phyloP scores from a whole-genome alignment of 768 basidiomycete species.

The Dacryopinax spathularia region DNA sequence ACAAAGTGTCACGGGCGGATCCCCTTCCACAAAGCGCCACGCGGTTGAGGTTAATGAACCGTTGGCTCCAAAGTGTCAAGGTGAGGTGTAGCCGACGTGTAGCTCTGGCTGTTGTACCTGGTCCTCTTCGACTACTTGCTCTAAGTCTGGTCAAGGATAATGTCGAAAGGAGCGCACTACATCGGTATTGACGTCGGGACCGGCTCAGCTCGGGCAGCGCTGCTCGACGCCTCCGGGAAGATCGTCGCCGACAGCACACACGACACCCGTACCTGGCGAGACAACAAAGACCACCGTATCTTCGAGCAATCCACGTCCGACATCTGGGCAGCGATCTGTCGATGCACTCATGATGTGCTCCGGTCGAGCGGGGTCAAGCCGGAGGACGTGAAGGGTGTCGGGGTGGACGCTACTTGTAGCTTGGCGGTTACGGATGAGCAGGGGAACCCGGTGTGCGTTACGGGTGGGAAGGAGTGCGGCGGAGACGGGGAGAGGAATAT shows the following conservation, averaged over 20 bases:
- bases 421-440: constrained; percentile 67
- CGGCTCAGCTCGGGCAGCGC: constrained; percentile 77
- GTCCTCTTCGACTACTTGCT: too few relatives aligned
- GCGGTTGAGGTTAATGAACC: background rate
- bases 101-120: too few relatives aligned
- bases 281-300: constrained; percentile 71
- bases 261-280: constrained; percentile 74
- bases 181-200: constrained; percentile 55
- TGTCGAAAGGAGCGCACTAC: constrained; percentile 19
- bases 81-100: too few relatives aligned
- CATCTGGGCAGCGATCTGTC: constrained; percentile 65
- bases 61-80: too few relatives aligned
- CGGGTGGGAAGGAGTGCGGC: constrained; percentile 50
- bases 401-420: constrained; percentile 95
- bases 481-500: constrained; percentile 63
- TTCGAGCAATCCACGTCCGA: constrained; percentile 91
- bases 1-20: background rate
- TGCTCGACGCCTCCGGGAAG: constrained; percentile 54
- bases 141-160: too few relatives aligned
- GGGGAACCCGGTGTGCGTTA: constrained; percentile 63
- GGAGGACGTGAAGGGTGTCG: constrained; percentile 62
- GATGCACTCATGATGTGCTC: constrained; percentile 50
- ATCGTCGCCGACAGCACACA: constrained; percentile 68
- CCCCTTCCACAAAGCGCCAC: background rate
- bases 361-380: constrained; percentile 33